Evolutionary conservation across 148 eudicot genomes (phyloP).

Genomic region (Heliosperma pusillum): DNA sequence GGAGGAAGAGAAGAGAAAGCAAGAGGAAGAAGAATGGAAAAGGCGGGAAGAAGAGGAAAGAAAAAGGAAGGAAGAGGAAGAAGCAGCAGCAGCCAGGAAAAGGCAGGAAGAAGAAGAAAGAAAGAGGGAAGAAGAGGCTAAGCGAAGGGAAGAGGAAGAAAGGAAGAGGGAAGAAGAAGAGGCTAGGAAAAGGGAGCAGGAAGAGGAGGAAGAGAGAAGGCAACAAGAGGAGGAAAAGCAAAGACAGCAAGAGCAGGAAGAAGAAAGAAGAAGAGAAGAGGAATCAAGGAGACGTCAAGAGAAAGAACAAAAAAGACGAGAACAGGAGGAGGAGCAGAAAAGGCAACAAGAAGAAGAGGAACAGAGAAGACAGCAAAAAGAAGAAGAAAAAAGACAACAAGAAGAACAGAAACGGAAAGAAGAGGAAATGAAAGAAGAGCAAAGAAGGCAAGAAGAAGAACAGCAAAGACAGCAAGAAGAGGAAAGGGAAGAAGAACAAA

Average conservation of each 20-base stretch:
- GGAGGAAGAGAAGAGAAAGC: background rate
- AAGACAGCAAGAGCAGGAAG: conserved; percentile 13
- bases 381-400: background rate
- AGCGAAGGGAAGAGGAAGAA: conserved; percentile 6
- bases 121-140: conserved; percentile 14
- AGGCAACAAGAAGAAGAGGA: conserved; percentile 7
- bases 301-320: background rate
- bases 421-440: background rate
- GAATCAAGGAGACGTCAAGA: background rate
- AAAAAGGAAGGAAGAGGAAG: conserved; percentile 1
- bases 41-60: conserved; percentile 16
- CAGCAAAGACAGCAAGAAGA: background rate
- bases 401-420: background rate
- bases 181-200: background rate
- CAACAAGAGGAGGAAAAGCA: conserved; percentile 11
- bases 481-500: background rate
- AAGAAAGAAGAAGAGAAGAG: conserved; percentile 12
- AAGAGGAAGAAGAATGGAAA: conserved; percentile 8
- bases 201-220: background rate
- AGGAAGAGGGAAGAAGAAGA: conserved; percentile 10
- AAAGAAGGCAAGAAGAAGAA: background rate
- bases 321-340: conserved; percentile 8
- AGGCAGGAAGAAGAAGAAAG: conserved; percentile 11
- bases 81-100: conserved; percentile 6
- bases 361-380: conserved; percentile 12